Evolutionary conservation across 768 basidiomycete species (phyloP).

Genomic region (Hysterangium stoloniferum): DNA sequence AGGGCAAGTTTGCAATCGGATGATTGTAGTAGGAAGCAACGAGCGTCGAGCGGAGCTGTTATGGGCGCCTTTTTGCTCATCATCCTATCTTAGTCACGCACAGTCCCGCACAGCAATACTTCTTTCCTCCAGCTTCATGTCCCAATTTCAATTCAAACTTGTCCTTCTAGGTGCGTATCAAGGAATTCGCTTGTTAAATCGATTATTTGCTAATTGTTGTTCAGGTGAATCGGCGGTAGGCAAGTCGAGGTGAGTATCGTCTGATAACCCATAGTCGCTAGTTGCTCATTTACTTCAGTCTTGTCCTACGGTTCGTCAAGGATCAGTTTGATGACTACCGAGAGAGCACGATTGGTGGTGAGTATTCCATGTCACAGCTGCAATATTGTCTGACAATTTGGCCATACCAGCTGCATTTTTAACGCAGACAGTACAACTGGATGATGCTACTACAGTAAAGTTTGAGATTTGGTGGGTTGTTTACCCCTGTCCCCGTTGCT

Average conservation of each 20-base stretch:
- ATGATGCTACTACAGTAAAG: conserved; percentile 87
- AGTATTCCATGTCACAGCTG: conserved; percentile 9
- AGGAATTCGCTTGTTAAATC: not conserved
- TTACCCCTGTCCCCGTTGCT: not conserved
- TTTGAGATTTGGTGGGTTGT: conserved; percentile 88
- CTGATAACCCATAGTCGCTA: not conserved
- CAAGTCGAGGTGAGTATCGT: conserved; percentile 68
- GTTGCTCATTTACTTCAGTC: conserved; percentile 36
- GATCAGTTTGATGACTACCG: conserved; percentile 94
- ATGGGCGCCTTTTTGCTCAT: not conserved
- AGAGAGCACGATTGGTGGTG: conserved; percentile 90
- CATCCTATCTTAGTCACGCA: not conserved
- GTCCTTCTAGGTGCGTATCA: conserved; percentile 78
- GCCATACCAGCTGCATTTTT: conserved; percentile 76
- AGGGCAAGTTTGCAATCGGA: conserved; percentile 9
- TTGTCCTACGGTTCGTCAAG: conserved; percentile 94
- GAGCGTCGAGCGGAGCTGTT: not conserved
- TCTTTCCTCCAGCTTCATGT: conserved; percentile 49
- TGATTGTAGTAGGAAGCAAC: conserved; percentile 13
- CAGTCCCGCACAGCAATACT: conserved; percentile 23
- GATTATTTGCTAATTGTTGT: not conserved
- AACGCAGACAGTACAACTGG: conserved; percentile 92
- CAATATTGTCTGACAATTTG: conserved; percentile 19
- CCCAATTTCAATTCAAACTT: conserved; percentile 92
- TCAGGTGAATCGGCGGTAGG: conserved; percentile 96